Evolutionary conservation across 495 filamentous ascomycete species (phyloP).

Genomic region (Trichoderma orchidacearum): DNA sequence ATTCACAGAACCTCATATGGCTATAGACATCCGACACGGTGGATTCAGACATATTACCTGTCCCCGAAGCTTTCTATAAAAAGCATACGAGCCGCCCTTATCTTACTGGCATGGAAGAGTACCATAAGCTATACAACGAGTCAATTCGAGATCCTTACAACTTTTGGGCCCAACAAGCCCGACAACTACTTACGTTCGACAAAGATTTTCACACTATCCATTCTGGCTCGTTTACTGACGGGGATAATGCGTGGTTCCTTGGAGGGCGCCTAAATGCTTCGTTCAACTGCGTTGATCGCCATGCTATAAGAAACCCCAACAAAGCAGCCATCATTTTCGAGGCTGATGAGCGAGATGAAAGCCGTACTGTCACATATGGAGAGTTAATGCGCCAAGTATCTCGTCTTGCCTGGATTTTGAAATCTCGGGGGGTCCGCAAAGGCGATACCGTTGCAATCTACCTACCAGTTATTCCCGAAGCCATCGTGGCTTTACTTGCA

Average conservation of each 20-base stretch:
- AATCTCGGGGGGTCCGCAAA: conserved; percentile 91
- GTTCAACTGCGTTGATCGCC: conserved; percentile 95
- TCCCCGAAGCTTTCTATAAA: too few relatives aligned
- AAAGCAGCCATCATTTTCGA: conserved; percentile 96
- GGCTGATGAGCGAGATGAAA: conserved; percentile 79
- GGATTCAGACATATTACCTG: too few relatives aligned
- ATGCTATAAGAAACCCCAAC: conserved; percentile 84
- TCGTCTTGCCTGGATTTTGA: conserved; percentile 73
- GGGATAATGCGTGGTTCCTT: conserved; percentile 88
- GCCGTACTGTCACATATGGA: conserved; percentile 81
- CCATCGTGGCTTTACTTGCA: conserved; percentile 79
- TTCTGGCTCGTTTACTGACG: conserved; percentile 59
- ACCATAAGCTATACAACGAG: conserved; percentile 87
- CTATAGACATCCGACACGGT: too few relatives aligned
- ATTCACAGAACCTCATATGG: too few relatives aligned
- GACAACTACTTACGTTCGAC: conserved; percentile 83
- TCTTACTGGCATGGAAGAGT: conserved; percentile 62
- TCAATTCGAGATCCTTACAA: conserved; percentile 82
- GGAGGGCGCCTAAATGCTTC: conserved; percentile 89
- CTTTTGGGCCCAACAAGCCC: conserved; percentile 80
- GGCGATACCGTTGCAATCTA: conserved; percentile 97
- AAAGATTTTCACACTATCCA: conserved; percentile 85
- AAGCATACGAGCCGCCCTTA: too few relatives aligned
- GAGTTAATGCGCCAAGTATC: conserved; percentile 92
- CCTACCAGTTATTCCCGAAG: conserved; percentile 97